Evolutionary conservation across 345 rosid genomes (phyloP).

Genomic region (Arabis alpina): DNA sequence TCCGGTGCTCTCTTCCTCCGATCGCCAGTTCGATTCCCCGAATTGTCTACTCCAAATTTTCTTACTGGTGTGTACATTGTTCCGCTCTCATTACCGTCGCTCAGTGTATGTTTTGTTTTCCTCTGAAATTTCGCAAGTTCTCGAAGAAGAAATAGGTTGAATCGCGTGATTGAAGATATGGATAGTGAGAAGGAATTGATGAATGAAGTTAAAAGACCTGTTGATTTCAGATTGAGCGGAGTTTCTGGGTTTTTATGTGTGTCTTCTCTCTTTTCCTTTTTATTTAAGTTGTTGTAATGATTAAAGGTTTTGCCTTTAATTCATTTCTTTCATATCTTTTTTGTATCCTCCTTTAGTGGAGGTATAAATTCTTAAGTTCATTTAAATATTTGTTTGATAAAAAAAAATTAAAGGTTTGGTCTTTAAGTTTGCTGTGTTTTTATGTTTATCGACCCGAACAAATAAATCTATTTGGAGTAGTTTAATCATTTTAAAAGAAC

Average conservation of each 20-base stretch:
- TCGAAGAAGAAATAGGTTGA: constrained; percentile 34
- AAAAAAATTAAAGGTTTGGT: neutral
- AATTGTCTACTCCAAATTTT: neutral
- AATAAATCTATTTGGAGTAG: too few species aligned
- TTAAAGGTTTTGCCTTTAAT: neutral
- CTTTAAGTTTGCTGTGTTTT: neutral
- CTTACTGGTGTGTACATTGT: constrained; percentile 23
- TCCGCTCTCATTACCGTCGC: too few species aligned
- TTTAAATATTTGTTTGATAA: too few species aligned
- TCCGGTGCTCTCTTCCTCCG: constrained; percentile 20
- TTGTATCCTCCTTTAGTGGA: too few species aligned
- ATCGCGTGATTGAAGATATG: constrained; percentile 45
- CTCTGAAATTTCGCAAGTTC: constrained; percentile 14
- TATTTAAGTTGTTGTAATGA: neutral
- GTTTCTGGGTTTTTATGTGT: constrained; percentile 58
- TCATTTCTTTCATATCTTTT: too few species aligned
- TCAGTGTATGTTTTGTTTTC: neutral
- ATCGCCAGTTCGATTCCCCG: constrained; percentile 27
- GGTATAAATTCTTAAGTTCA: too few species aligned
- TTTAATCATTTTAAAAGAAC: too few species aligned
- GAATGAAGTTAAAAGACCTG: constrained; percentile 43
- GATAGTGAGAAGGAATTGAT: constrained; percentile 40
- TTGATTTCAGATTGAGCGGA: constrained; percentile 57
- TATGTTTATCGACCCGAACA: neutral
- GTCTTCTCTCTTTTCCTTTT: neutral